Evolutionary conservation across 106 monocot genomes (phyloP).

Genomic region (Xerophyta viscosa): DNA sequence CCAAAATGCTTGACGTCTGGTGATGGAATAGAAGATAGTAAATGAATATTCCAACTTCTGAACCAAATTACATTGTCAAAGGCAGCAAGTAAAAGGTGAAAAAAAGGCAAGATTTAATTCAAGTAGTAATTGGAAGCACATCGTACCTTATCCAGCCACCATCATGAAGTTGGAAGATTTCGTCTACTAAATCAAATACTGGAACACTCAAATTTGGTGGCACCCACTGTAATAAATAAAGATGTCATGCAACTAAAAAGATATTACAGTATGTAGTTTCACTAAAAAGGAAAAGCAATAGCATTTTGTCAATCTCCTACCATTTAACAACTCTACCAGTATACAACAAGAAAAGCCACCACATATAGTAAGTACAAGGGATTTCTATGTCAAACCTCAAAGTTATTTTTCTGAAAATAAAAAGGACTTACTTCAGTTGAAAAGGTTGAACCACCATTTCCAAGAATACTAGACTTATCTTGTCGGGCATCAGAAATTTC

Average conservation of each 20-base stretch:
- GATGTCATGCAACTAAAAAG: background rate
- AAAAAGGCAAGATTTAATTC: no score
- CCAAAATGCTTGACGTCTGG: constrained; percentile 94
- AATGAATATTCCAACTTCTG: no score
- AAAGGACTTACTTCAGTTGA: constrained; percentile 52
- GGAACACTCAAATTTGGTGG: constrained; percentile 73
- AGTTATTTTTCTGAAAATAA: background rate
- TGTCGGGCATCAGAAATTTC: constrained; percentile 8
- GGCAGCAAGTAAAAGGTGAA: no score
- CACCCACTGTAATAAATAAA: constrained; percentile 52
- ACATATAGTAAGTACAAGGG: no score
- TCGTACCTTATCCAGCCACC: constrained; percentile 94
- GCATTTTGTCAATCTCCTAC: no score
- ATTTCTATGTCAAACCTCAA: background rate
- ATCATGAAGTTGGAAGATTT: constrained; percentile 90
- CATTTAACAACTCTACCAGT: no score
- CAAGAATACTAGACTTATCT: constrained; percentile 29
- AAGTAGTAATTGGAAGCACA: no score
- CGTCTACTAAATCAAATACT: constrained; percentile 83
- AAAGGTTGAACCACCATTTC: constrained; percentile 34
- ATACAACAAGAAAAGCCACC: no score
- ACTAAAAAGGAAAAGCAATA: no score
- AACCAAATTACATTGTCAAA: no score
- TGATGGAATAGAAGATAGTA: constrained; percentile 2
- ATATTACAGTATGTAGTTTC: no score